These are phyloP conservation scores for Microcos paniculata DNA, from an alignment of 345 rosid genomes.

Conservation along the genomic window DNA sequence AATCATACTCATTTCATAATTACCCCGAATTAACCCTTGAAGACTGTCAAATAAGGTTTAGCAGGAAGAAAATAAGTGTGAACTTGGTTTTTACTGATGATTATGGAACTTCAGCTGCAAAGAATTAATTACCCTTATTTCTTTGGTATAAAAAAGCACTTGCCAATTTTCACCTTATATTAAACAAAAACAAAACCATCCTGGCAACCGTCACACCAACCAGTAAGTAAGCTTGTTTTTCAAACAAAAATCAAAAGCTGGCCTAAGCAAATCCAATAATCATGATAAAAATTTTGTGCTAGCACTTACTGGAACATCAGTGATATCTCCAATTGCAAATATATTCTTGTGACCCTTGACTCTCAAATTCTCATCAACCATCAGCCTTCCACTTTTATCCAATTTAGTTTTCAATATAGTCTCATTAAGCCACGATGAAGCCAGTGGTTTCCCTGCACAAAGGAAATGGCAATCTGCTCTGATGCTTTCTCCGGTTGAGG, in stretches of 20 bases:
- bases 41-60: background rate
- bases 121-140: background rate
- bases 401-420: conserved; percentile 48
- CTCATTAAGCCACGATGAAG: conserved; percentile 67
- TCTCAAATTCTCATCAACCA: conserved; percentile 68
- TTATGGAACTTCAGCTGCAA: background rate
- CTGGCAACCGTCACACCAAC: background rate
- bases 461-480: conserved; percentile 76
- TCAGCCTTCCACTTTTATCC: conserved; percentile 65
- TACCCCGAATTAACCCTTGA: background rate
- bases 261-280: background rate
- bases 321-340: conserved; percentile 79
- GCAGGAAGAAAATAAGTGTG: background rate
- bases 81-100: background rate
- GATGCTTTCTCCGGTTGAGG: conserved; percentile 64
- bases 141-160: background rate
- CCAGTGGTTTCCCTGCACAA: conserved; percentile 61
- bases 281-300: background rate
- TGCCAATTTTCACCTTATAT: background rate
- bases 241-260: background rate
- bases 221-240: background rate
- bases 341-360: conserved; percentile 50
- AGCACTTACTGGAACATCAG: conserved; percentile 59
- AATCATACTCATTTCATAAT: background rate
- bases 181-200: background rate